Base-by-base conservation (phyloP, 1,284 basidiomycete species). In the Megacollybia platyphylla region DNA sequence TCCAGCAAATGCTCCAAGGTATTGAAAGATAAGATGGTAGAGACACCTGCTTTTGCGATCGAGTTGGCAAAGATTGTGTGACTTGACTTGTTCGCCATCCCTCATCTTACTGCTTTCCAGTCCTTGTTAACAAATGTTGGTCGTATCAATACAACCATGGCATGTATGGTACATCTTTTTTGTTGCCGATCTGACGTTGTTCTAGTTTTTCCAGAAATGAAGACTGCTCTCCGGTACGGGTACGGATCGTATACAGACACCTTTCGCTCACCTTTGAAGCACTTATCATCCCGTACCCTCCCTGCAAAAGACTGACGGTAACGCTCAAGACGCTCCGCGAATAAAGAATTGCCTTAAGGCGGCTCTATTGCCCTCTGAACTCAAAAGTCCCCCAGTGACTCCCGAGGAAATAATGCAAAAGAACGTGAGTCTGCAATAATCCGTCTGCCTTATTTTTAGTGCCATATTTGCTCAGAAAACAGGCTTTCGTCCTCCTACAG, bases 141-240 rank as follows among this genome's bases (percentile, higher is more conserved):
- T n/a, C 70, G 89, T 45, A 88, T 94, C 58, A 94, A 93, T 57
- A 93, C 90, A 18, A 93, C 91, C 27, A 83, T 92, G 73, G 90
- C 90, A 45, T 93, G 87, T 89, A 42, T 40, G 8, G 31, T 44
- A 39, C 47, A 39, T 48, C 34, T 46, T 29, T 18, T n/a, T 10
- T 18, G 20, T 11, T 17, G 11, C 36, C 36, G 30, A 36, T 13
- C 17, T 42, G 28, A 32, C 32, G 37, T 42, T 26, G 4, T 18
- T 46, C 44, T 54, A 82, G 79, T 84, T 61, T 82, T 83, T 55
- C 79, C 79, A 40, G 85, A 88, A 64, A 88, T 90, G 85, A 82
- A 84, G 60, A 89, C 87, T 11, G 77, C 84, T 24, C 63, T 90
- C 48, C 70, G 87, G 44, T 91, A 89, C 59, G 11, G 7, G 10